A percentile compares a stretch with the other conserved stretches of the same genome.
Conservation (phyloP, 2,329 filamentous ascomycete genomes). For the Fusarium xylarioides region DNA sequence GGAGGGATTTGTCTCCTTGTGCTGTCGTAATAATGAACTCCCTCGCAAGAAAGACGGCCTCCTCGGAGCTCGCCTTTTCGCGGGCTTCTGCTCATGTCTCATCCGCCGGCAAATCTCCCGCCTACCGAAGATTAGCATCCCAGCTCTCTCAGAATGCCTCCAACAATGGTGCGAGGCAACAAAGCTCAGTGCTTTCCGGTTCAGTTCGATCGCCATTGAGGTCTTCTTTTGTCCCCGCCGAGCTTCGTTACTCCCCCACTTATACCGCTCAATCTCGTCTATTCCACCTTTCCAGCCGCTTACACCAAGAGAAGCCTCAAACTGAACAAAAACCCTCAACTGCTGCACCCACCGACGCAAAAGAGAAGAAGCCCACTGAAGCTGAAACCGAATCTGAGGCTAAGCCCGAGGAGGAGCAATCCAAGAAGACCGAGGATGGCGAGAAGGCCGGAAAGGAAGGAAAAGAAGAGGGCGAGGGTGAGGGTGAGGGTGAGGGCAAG, state of each 20-base stretch:
- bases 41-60: conserved; percentile 54
- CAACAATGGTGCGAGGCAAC: conserved; percentile 41
- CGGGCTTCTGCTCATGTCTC: conserved; percentile 52
- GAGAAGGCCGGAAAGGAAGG: conserved; percentile 54
- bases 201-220: conserved; percentile 52
- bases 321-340: conserved; percentile 40
- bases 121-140: conserved; percentile 58
- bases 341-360: conserved; percentile 49
- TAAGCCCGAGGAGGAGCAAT: conserved; percentile 53
- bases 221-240: conserved; percentile 55
- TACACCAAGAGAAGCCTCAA: conserved; percentile 48
- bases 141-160: conserved; percentile 45
- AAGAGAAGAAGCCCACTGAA: conserved; percentile 52
- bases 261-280: conserved; percentile 43
- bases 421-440: conserved; percentile 54
- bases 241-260: conserved; percentile 47
- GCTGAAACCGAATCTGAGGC: conserved; percentile 46
- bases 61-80: conserved; percentile 53
- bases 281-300: conserved; percentile 46
- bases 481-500: conserved; percentile 57
- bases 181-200: conserved; percentile 40
- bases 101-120: conserved; percentile 56
- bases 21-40: conserved; percentile 55
- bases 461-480: conserved; percentile 56
- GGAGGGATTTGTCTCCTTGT: conserved; percentile 42